These are phyloP conservation scores for Bidens hawaiensis DNA, from an alignment of 140 eudicot genomes.

Conservation along the genomic window DNA sequence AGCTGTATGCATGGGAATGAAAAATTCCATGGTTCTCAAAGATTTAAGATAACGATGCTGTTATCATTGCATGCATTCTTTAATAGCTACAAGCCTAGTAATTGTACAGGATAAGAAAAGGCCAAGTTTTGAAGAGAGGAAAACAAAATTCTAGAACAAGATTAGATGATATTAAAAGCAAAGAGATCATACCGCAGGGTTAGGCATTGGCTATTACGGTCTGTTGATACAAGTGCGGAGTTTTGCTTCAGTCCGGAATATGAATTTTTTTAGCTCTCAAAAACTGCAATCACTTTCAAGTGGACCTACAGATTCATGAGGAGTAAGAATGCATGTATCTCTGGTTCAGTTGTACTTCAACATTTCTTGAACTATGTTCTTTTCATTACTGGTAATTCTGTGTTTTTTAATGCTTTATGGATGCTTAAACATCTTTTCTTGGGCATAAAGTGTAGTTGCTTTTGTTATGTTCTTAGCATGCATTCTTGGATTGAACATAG, in stretches of 20 bases:
- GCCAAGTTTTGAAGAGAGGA: not conserved
- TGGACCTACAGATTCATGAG: not conserved
- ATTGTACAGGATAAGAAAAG: not conserved
- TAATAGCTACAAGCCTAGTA: not conserved
- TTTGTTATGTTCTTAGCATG: not conserved
- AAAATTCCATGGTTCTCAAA: not conserved
- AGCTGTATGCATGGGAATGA: not conserved
- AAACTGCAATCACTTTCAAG: not conserved
- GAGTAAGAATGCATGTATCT: not conserved
- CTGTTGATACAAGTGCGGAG: not conserved
- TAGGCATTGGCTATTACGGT: too few species aligned
- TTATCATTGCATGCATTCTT: not conserved
- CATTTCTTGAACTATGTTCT: not conserved
- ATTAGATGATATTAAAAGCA: not conserved
- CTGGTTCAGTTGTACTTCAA: not conserved
- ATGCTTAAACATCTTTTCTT: not conserved
- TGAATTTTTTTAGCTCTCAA: not conserved
- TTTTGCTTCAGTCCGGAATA: not conserved
- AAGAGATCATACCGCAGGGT: not conserved
- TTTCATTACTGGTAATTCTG: not conserved
- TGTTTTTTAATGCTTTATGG: too few species aligned
- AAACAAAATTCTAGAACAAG: constrained; percentile 1
- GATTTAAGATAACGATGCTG: not conserved
- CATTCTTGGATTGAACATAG: not conserved
- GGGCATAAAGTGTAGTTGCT: not conserved